Percentiles rank a stretch among this genome's conserved stretches.
phyloP scores from a whole-genome alignment of 2,329 filamentous ascomycete species.

The Pezicula radicicola region DNA sequence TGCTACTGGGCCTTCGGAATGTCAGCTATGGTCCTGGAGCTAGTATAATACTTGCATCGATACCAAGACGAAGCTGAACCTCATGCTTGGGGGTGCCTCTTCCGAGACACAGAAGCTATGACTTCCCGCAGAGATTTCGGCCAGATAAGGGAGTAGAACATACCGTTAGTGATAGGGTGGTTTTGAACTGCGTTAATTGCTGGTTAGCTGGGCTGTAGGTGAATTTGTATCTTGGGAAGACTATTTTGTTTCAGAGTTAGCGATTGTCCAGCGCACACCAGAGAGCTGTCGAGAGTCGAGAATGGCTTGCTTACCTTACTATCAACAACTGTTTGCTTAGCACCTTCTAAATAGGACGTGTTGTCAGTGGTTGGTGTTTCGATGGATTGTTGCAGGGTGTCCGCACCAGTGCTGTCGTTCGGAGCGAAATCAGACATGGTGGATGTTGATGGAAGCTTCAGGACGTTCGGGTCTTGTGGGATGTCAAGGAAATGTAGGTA shows the following conservation, averaged over 20 bases:
- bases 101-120: too few relatives aligned
- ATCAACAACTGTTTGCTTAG: slow-evolving; percentile 19
- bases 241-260: slow-evolving; percentile 21
- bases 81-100: too few relatives aligned
- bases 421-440: too few relatives aligned
- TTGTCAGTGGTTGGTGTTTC: too few relatives aligned
- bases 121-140: neutral
- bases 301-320: slow-evolving; percentile 22
- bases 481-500: too few relatives aligned
- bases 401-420: too few relatives aligned
- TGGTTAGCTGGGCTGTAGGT: slow-evolving; percentile 16
- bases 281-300: neutral
- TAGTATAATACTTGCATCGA: neutral
- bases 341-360: slow-evolving; percentile 14
- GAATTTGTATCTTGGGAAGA: slow-evolving; percentile 15
- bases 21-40: slow-evolving; percentile 10
- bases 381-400: too few relatives aligned
- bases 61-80: neutral
- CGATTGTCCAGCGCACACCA: slow-evolving; percentile 3
- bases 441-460: too few relatives aligned
- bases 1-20: slow-evolving; percentile 50
- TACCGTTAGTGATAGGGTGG: slow-evolving; percentile 30
- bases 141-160: slow-evolving; percentile 7
- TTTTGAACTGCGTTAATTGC: slow-evolving; percentile 24
- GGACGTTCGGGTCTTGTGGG: too few relatives aligned